Evolutionary conservation across 164 flowering plant species (phyloP), one percentile per base, ranked within the genome.

Genomic region (Aristolochia californica): DNA sequence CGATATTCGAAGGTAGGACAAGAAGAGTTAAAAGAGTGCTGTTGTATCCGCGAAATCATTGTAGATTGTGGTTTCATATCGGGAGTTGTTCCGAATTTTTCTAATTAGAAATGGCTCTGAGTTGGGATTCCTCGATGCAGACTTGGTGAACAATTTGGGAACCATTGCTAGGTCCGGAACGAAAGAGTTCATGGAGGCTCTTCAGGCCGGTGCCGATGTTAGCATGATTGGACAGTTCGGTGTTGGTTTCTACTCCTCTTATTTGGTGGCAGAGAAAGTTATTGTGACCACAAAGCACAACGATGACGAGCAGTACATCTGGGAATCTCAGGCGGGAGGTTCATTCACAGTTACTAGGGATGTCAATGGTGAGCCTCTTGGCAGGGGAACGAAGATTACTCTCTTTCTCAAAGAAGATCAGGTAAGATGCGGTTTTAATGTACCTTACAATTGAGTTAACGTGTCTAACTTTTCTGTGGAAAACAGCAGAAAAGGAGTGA

Each of bases 291-390:
- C 66, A 4, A 63, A 63, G 38, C 66, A 63, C 49, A 63, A 63
- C 23, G 66, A 63, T 8, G 66, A 63, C 14, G 66, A 56, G 21
- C 61, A 63, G 48, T 63, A 63, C 34, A 14, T 63, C 22, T 63
- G 66, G 66, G 66, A 64, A 30, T 64, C 68, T 2, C 68, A 64
- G 16, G 68, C 68, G 13, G 68, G 68, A 53, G 68, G 68, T 13
- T 58, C 62, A 2, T 64, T 64, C 53, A 58, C 62, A 4, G 62
- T 64, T 15, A 58, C 57, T 9, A 58, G 62, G 57, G 68, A 64
- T 53, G 58, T 53, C 30, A 15, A 27, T 52, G 62, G 68, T 1
- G 68, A 64, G 62, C 57, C 38, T 14, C 57, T 58, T 14, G 68
- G 68, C 14, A 52, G 68, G 20, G 68, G 68, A 18, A 64, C 68